Evolutionary conservation across 1,139 yeast genomes (phyloP), one percentile per base, ranked within the genome.

Genomic region (Geotrichum candidum): DNA sequence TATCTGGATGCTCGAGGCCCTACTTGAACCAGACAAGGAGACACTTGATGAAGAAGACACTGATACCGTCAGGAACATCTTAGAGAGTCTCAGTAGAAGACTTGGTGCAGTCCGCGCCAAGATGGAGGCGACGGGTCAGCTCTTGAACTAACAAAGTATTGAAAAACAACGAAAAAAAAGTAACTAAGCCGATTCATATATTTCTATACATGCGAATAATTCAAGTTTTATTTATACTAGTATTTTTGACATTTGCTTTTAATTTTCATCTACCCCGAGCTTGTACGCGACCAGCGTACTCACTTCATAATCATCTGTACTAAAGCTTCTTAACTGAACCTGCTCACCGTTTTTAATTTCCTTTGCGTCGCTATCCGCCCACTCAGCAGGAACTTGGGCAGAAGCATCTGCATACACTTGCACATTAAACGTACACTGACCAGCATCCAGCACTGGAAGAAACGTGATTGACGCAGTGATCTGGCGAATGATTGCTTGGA

Each of bases 1-100:
- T 0, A 83, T 92, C 62, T 92, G 97, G 97, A 90, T 94, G 97
- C 77, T 94, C 69, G 96, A 90, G 71, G 90, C 96, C 0, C 77
- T 92, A 53, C 75, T 91, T 57, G 91, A 87, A 38, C 41, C 51
- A 11, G 63, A 65, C 27, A 70, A 66, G 22, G 72, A 67, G 18
- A 77, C 75, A 61, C 77, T 91, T 64, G 95, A 88, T 69, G 80
- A 77, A 10, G 90, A 87, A 55, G 97, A 92, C 72, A 79, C 79
- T 60, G 82, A 80, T 46, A 87, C 88, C 76, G 90, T 92, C 62
- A 90, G 87, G 70, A 86, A 85, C 73, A 89, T 74, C 59, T 69
- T 73, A 59, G 64, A 68, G 27, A 72, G 72, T 63, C 71, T 75
- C 31, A 70, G 71, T 48, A 71, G 72, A 57, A 68, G 77, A 41